phyloP scores from a whole-genome alignment of 106 monocot genomes.

The Dendrobium chrysotoxum region DNA sequence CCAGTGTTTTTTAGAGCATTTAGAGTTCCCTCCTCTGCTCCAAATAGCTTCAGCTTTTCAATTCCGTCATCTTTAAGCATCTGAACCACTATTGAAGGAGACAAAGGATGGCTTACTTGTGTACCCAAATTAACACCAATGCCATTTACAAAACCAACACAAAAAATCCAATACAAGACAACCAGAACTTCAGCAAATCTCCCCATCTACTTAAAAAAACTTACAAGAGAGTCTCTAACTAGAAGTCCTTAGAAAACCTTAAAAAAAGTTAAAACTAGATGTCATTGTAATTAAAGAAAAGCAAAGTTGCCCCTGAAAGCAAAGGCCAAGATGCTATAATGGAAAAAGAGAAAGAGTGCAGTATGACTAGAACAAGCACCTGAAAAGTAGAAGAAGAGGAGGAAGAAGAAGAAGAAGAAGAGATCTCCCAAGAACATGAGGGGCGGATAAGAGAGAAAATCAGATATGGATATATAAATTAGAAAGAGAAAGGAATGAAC shows the following conservation, averaged over 20 bases:
- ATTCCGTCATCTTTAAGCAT: constrained; percentile 69
- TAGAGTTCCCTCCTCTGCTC: constrained; percentile 48
- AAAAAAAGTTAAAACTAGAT: not conserved
- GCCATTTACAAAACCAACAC: constrained; percentile 18
- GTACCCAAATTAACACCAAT: constrained; percentile 82
- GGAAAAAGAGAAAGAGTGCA: not conserved
- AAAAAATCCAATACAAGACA: not conserved
- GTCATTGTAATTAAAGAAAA: not conserved
- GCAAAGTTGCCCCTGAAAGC: not conserved
- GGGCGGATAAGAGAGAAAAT: no score
- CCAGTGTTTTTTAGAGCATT: constrained; percentile 40
- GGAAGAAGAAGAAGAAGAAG: not conserved
- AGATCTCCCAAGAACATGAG: not conserved
- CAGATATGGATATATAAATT: not conserved
- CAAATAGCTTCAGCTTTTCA: constrained; percentile 74
- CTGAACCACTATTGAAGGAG: constrained; percentile 48
- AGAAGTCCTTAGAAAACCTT: not conserved
- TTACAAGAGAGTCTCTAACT: not conserved
- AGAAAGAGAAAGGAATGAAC: not conserved
- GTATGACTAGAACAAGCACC: not conserved
- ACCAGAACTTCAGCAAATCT: not conserved
- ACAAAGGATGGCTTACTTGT: constrained; percentile 64
- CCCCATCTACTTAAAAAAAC: not conserved
- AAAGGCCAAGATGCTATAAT: not conserved
- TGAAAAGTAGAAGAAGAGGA: not conserved